phyloP scores from a whole-genome alignment of 768 basidiomycete genomes.

The Panaeolus cyanescens region DNA sequence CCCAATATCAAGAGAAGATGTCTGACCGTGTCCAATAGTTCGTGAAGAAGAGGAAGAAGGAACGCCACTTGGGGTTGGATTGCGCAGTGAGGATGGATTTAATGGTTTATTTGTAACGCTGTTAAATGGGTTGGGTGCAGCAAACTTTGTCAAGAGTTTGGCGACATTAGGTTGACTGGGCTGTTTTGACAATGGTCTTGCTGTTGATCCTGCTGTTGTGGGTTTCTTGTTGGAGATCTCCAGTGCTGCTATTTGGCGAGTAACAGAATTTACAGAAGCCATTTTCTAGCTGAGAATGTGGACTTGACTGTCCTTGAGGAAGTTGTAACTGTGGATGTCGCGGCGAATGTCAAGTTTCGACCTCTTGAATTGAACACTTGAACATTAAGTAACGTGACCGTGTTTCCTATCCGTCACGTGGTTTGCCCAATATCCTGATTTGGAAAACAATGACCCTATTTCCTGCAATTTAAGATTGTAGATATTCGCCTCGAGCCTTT shows the following conservation, averaged over 20 bases:
- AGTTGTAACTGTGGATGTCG: background rate
- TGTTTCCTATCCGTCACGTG: background rate
- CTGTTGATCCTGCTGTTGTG: conserved; percentile 30
- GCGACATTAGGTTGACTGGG: conserved; percentile 62
- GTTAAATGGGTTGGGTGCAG: conserved; percentile 59
- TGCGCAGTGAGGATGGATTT: conserved; percentile 46
- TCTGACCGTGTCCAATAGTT: conserved; percentile 26
- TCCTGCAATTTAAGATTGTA: background rate
- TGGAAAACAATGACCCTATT: background rate
- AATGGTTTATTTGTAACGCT: conserved; percentile 32
- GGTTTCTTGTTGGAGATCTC: conserved; percentile 61
- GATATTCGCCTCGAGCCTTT: too few relatives aligned
- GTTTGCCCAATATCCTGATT: background rate
- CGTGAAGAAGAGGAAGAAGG: conserved; percentile 14
- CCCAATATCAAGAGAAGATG: conserved; percentile 69
- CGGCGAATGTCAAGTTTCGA: background rate
- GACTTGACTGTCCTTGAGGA: background rate
- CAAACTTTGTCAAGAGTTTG: conserved; percentile 76
- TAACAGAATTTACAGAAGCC: conserved; percentile 57
- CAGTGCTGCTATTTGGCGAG: conserved; percentile 68
- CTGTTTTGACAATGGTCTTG: conserved; percentile 50
- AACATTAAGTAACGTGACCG: background rate
- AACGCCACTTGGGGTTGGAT: conserved; percentile 26
- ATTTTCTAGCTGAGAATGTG: conserved; percentile 1
- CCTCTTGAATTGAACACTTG: background rate